Base-by-base conservation (phyloP, 2,329 filamentous ascomycete species). In the Fusarium kyushuense region DNA sequence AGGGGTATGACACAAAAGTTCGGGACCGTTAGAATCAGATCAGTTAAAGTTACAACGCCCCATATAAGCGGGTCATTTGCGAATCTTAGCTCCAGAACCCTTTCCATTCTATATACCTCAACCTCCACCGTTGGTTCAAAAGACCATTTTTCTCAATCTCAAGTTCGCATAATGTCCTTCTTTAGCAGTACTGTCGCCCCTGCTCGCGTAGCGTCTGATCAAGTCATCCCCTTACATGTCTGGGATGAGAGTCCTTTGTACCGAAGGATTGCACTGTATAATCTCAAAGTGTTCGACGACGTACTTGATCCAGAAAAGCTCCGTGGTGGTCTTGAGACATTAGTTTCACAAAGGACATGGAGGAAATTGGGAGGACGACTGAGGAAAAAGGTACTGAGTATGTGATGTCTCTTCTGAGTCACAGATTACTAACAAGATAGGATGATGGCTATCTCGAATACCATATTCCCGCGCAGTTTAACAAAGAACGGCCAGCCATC, bases 231-330 rank as follows among this genome's bases (percentile, higher is more conserved):
- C 9, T 38, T 69, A 16, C 64, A 69, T 13, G 58, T 51, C 49
- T 65, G 67, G n/a, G 66, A 69, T 21, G 42, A 53, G 21, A 67
- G 51, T 10, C 63, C 57, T 12, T 35, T 67, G 5, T 54, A 62
- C 3, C 47, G 67, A 36, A 54, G 59, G 16, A 61, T 64, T 7
- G 63, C 60, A 6, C 43, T 69, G 56, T 58, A 61, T n/a, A 56
- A 64, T 35, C 54, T 62, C 6, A 67, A 65, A 4, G 64, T 65
- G 1, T 65, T 69, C 36, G 64, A 65, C 3, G 64, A 56, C 12
- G 53, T 69, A 1, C 49, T 69, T 13, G 57, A 69, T 21, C 64
- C 56, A 8, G 45, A 36, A 13, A 65, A 51, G 21, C 56, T 69
- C 7, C 56, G 23, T 2, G 13, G 10, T 1, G 53, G 56, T 8